Base-by-base conservation (phyloP, 2,329 filamentous ascomycete species). In the Ceratocystiopsis minuta region DNA sequence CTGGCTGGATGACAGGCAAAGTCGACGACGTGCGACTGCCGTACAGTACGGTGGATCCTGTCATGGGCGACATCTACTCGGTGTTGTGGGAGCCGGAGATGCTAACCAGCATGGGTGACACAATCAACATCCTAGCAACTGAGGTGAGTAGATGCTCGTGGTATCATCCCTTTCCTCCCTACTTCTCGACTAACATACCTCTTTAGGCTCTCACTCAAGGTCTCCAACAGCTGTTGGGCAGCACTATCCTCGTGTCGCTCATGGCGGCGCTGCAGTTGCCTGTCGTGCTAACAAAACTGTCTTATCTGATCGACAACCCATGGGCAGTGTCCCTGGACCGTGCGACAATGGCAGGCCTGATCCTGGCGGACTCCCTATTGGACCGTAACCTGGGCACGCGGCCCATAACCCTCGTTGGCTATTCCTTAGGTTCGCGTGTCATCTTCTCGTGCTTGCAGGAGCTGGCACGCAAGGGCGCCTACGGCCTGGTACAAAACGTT, bases 51-150 rank as follows among this genome's bases (percentile, higher is more conserved):
- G 80, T 98, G 7, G 87, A 98, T 57, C 85, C 92, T 1, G 75
- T 96, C 48, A 98, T 98, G 90, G 90, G 90, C 13, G 90, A 98
- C 55, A 78, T 98, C 15, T 98, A 98, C 62, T 95, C 88, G 1
- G 79, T 98, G 12, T 67, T 92, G 45, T 98, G 90, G 87, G 90
- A 98, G 59, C 92, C 90, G 3, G 90, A 98, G 56, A 93, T 98
- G 87, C 70, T 98, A 55, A 80, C 77, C 52, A 94, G 85, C 60
- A 98, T 95, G 79, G 90, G 90, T 72, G 84, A 90, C 57, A 98
- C 90, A 37, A 96, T 98, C 54, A 95, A 95, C 53, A 96, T 98
- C 60, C 66, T 98, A 49, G 90, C 90, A 44, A 98, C 90, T 32
- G 90, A 98, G 75, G 84, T 88, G 61, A 61, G 71, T 73, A 28